Conservation (phyloP, 495 filamentous ascomycete species). For the Margaritispora aquatica region DNA sequence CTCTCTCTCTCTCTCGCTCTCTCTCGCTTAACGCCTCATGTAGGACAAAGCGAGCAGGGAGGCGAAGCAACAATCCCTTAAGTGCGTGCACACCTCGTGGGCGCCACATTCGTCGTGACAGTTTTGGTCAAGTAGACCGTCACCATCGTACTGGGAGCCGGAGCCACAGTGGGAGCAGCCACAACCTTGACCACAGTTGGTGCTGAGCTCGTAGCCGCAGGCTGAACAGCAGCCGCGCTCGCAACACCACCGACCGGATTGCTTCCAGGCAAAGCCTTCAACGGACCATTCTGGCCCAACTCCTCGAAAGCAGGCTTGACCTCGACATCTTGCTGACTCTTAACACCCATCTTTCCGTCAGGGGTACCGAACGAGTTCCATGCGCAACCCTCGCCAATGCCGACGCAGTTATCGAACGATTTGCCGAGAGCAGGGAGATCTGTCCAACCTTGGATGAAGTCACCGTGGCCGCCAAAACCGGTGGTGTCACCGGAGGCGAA, state of each 20-base stretch:
- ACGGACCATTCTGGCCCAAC: background rate
- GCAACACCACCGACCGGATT: background rate
- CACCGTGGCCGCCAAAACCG: conserved; percentile 67
- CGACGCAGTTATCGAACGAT: background rate
- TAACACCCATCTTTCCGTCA: background rate
- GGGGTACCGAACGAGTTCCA: background rate
- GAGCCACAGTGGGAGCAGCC: background rate
- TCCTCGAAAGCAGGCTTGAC: background rate
- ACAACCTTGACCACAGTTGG: background rate
- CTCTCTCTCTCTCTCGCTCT: background rate
- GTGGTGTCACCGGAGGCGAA: conserved; percentile 51
- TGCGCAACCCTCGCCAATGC: background rate
- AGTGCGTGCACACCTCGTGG: background rate
- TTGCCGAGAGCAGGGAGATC: background rate
- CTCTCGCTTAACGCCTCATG: too few relatives aligned
- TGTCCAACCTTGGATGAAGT: conserved; percentile 63
- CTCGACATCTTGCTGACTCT: background rate
- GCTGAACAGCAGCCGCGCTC: background rate
- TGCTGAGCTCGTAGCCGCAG: background rate
- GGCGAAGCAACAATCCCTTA: too few relatives aligned
- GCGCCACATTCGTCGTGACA: background rate
- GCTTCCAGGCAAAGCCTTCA: background rate
- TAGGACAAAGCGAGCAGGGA: too few relatives aligned
- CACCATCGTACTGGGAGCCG: background rate
- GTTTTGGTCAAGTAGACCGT: background rate